Percentiles rank a stretch among this genome's conserved stretches.
These are phyloP conservation scores for Phytophthora pistaciae DNA, from an alignment of 352 stramenopile species.

Conservation along the genomic window DNA sequence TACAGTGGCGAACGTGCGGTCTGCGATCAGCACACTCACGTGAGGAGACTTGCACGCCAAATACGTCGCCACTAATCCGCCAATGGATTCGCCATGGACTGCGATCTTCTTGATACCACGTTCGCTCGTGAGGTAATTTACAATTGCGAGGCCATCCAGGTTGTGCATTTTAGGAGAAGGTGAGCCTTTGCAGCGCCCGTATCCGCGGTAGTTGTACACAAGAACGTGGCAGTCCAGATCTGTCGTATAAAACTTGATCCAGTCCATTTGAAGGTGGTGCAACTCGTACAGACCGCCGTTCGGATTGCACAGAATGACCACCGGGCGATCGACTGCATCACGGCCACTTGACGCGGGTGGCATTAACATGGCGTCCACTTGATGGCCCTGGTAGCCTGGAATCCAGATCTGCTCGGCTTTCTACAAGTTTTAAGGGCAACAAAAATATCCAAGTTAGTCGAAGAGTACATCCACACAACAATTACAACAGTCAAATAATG, in stretches of 20 bases:
- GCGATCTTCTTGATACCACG: slow-evolving; percentile 66
- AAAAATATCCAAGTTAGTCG: neutral
- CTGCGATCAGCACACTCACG: slow-evolving; percentile 76
- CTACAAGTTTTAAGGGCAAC: slow-evolving; percentile 28
- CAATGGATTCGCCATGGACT: slow-evolving; percentile 88
- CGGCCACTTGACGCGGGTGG: slow-evolving; percentile 49
- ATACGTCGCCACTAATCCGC: slow-evolving; percentile 79
- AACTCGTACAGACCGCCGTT: slow-evolving; percentile 90
- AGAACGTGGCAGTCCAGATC: slow-evolving; percentile 82
- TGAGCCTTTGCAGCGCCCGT: slow-evolving; percentile 73
- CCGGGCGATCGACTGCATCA: slow-evolving; percentile 42
- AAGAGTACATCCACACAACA: neutral
- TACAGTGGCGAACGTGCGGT: slow-evolving; percentile 85
- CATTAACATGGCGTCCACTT: slow-evolving; percentile 87
- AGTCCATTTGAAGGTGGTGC: slow-evolving; percentile 91
- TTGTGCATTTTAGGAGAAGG: slow-evolving; percentile 74
- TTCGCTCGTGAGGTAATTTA: slow-evolving; percentile 71
- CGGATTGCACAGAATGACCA: slow-evolving; percentile 86
- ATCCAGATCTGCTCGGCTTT: slow-evolving; percentile 89
- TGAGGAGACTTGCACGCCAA: slow-evolving; percentile 65
- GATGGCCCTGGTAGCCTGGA: slow-evolving; percentile 55
- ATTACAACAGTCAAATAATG: neutral
- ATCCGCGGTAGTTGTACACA: slow-evolving; percentile 90
- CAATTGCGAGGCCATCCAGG: slow-evolving; percentile 74
- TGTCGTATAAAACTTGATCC: slow-evolving; percentile 87